Evolutionary conservation across 2,329 filamentous ascomycete genomes (phyloP).

Genomic region (Diaporthe sp.): DNA sequence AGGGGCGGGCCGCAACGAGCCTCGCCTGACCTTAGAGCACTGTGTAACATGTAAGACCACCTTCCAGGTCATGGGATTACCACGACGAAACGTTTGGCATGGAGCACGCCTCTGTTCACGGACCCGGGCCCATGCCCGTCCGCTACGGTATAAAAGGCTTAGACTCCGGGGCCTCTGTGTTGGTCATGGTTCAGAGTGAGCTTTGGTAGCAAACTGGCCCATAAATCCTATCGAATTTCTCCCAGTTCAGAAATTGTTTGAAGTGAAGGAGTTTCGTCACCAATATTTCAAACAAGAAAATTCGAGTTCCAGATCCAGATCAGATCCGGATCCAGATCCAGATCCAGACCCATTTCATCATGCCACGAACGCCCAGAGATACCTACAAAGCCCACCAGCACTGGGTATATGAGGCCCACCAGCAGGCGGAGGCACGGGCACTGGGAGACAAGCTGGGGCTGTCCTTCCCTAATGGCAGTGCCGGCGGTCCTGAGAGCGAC

Average conservation of each 20-base stretch:
- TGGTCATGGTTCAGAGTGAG: not conserved
- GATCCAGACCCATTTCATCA: not conserved
- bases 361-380: constrained; percentile 5
- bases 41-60: constrained; percentile 14
- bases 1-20: constrained; percentile 25
- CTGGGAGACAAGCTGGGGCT: constrained; percentile 9
- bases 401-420: constrained; percentile 20
- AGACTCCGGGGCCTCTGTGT: not conserved
- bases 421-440: not conserved
- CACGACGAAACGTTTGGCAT: constrained; percentile 21
- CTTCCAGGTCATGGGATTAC: constrained; percentile 5
- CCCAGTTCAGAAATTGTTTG: not conserved
- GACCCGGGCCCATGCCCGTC: not conserved
- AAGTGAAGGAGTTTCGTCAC: not conserved
- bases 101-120: constrained; percentile 13
- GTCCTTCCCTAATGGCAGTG: constrained; percentile 18
- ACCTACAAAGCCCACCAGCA: constrained; percentile 23
- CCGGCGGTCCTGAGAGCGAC: constrained; percentile 4
- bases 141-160: not conserved
- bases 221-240: not conserved
- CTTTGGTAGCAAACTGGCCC: not conserved
- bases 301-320: not conserved
- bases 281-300: not conserved
- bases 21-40: constrained; percentile 1
- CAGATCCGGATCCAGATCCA: not conserved